Conservation (phyloP, 108 stramenopile genomes). For the Stephanodiscus triporus region DNA sequence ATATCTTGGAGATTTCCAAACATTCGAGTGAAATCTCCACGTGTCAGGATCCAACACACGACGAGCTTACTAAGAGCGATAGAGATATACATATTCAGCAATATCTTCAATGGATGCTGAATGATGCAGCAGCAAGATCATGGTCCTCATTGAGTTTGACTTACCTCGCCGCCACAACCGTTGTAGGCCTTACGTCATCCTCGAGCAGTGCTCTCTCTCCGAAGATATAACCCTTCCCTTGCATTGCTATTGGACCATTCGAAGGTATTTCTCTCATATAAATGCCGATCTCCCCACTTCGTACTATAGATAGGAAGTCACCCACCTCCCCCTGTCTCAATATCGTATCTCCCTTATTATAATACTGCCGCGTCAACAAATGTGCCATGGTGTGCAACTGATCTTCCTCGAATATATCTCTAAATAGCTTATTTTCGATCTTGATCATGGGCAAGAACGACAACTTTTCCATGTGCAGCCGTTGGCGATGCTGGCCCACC, state of each 20-base stretch:
- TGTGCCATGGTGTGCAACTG: constrained; percentile 54
- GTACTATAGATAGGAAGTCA: constrained; percentile 67
- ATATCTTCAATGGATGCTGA: not conserved
- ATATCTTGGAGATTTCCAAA: constrained; percentile 62
- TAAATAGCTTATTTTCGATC: constrained; percentile 27
- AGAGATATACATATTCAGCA: not conserved
- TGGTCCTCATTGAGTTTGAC: constrained; percentile 2
- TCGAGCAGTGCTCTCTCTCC: constrained; percentile 51
- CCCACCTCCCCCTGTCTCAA: constrained; percentile 76
- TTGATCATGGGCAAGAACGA: constrained; percentile 46
- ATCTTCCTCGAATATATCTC: constrained; percentile 25
- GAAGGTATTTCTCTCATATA: constrained; percentile 30
- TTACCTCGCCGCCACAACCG: constrained; percentile 38
- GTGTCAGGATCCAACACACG: constrained; percentile 38
- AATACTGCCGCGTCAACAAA: constrained; percentile 47
- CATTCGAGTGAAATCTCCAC: constrained; percentile 59
- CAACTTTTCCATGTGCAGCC: constrained; percentile 30
- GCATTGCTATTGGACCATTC: constrained; percentile 22
- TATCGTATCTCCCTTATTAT: constrained; percentile 49
- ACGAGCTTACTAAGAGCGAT: not conserved
- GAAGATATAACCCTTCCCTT: constrained; percentile 41
- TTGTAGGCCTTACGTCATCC: constrained; percentile 40
- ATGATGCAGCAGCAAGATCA: constrained; percentile 27
- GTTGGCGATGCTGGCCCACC: constrained; percentile 48
- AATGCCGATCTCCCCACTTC: constrained; percentile 43